phyloP scores from a whole-genome alignment of 352 stramenopile genomes.

The Plasmopara muralis region DNA sequence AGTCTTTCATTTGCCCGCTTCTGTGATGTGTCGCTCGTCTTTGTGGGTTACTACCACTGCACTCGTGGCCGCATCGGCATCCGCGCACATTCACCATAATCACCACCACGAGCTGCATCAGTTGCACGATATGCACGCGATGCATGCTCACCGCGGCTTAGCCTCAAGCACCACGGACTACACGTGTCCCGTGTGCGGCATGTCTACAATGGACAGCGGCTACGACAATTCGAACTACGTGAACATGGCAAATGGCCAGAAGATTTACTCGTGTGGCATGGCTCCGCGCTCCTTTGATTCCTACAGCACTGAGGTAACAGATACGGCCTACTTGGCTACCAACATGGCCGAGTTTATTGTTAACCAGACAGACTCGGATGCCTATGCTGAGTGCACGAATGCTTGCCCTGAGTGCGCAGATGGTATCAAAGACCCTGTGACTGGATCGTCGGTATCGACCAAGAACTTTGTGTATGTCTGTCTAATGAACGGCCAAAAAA shows the following conservation, averaged over 20 bases:
- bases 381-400: slow-evolving; percentile 32
- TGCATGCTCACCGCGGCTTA: slow-evolving; percentile 22
- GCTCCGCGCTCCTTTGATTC: slow-evolving; percentile 32
- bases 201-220: slow-evolving; percentile 43
- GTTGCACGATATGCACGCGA: slow-evolving; percentile 27
- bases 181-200: slow-evolving; percentile 68
- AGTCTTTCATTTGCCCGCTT: slow-evolving; percentile 16
- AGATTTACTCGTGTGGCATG: slow-evolving; percentile 76
- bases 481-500: slow-evolving; percentile 70
- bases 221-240: slow-evolving; percentile 69
- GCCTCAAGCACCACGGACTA: slow-evolving; percentile 39
- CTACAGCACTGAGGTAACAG: slow-evolving; percentile 54
- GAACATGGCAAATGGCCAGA: slow-evolving; percentile 47
- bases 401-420: slow-evolving; percentile 38
- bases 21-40: slow-evolving; percentile 13
- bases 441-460: slow-evolving; percentile 41
- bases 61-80: slow-evolving; percentile 16
- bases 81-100: slow-evolving; percentile 21
- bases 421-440: slow-evolving; percentile 55
- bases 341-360: slow-evolving; percentile 58
- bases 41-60: slow-evolving; percentile 1
- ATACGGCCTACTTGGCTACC: slow-evolving; percentile 63
- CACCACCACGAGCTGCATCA: slow-evolving; percentile 32
- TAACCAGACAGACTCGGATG: slow-evolving; percentile 33
- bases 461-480: slow-evolving; percentile 70